A percentile compares a stretch with the other conserved stretches of the same genome.
phyloP scores from a whole-genome alignment of 1,284 basidiomycete genomes.

The Omphalotus olearius region DNA sequence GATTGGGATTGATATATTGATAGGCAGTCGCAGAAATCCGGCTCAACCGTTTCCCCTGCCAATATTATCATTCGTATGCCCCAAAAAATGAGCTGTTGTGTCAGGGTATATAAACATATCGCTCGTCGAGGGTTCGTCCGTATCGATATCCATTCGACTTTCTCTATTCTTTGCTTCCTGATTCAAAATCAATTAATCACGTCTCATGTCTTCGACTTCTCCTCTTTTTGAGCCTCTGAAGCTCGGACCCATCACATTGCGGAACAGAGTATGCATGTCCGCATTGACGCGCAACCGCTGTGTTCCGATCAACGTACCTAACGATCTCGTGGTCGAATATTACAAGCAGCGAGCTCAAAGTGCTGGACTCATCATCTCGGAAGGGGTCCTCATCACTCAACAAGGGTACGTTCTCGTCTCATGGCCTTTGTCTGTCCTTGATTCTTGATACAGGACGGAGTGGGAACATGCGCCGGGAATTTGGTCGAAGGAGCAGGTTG shows the following conservation, averaged over 20 bases:
- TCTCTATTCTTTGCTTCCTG: too few relatives aligned
- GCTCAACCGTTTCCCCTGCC: too few relatives aligned
- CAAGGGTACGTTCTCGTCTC: constrained; percentile 1
- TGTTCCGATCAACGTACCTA: constrained; percentile 20
- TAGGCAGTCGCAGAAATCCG: too few relatives aligned
- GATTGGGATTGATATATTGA: too few relatives aligned
- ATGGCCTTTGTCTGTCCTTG: too few relatives aligned
- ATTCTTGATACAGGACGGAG: constrained; percentile 24
- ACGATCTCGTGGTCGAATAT: constrained; percentile 2
- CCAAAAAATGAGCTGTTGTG: too few relatives aligned
- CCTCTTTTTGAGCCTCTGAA: constrained; percentile 14
- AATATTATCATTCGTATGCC: too few relatives aligned
- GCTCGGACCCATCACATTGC: constrained; percentile 15
- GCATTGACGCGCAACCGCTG: constrained; percentile 32
- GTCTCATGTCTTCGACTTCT: too few relatives aligned
- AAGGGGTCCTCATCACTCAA: constrained; percentile 1
- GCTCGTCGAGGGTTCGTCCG: too few relatives aligned
- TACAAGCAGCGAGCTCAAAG: constrained; percentile 2
- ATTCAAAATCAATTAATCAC: too few relatives aligned
- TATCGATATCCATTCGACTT: too few relatives aligned
- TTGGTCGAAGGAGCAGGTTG: constrained; percentile 32
- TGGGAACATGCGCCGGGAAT: constrained; percentile 37
- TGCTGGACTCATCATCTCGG: constrained; percentile 5
- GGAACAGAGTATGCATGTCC: constrained; percentile 27
- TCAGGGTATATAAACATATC: too few relatives aligned